phyloP scores from a whole-genome alignment of 306 rosid species.

The Cajanus cajan region DNA sequence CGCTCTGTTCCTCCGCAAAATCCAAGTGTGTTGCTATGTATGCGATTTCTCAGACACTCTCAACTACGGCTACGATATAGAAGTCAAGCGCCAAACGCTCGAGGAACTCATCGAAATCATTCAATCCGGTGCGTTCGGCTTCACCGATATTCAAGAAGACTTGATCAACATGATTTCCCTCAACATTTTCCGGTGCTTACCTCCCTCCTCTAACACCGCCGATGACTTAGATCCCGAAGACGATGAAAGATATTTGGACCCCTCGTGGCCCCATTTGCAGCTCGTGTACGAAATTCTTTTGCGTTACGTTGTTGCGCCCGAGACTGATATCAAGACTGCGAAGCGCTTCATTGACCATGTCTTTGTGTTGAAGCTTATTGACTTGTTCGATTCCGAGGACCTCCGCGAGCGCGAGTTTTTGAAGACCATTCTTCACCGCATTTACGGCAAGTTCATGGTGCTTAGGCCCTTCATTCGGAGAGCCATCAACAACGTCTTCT shows the following conservation, averaged over 20 bases:
- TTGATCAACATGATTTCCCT: slow-evolving; percentile 59
- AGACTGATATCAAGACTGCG: slow-evolving; percentile 51
- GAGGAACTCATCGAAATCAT: slow-evolving; percentile 53
- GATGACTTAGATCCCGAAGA: slow-evolving; percentile 53
- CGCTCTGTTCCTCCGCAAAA: slow-evolving; percentile 47
- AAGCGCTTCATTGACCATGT: slow-evolving; percentile 57
- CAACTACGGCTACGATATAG: slow-evolving; percentile 42
- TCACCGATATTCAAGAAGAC: slow-evolving; percentile 54
- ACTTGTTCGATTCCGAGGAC: slow-evolving; percentile 77
- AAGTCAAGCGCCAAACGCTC: slow-evolving; percentile 72
- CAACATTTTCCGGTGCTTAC: slow-evolving; percentile 71
- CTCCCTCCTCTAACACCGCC: slow-evolving; percentile 49
- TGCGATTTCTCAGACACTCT: slow-evolving; percentile 53
- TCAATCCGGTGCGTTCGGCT: slow-evolving; percentile 47
- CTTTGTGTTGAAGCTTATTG: slow-evolving; percentile 55
- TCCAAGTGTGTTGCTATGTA: slow-evolving; percentile 47
- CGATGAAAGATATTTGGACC: slow-evolving; percentile 52
- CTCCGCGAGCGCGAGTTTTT: slow-evolving; percentile 66
- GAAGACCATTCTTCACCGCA: slow-evolving; percentile 61
- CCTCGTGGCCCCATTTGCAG: slow-evolving; percentile 66
- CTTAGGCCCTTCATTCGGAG: slow-evolving; percentile 70
- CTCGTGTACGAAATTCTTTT: slow-evolving; percentile 62
- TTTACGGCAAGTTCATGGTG: slow-evolving; percentile 76
- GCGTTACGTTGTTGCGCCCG: slow-evolving; percentile 59
- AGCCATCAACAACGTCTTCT: slow-evolving; percentile 67